Percentiles rank a stretch among this genome's conserved stretches.
Evolutionary conservation across 148 eudicot species (phyloP).

Genomic region (Nepenthes gracilis): DNA sequence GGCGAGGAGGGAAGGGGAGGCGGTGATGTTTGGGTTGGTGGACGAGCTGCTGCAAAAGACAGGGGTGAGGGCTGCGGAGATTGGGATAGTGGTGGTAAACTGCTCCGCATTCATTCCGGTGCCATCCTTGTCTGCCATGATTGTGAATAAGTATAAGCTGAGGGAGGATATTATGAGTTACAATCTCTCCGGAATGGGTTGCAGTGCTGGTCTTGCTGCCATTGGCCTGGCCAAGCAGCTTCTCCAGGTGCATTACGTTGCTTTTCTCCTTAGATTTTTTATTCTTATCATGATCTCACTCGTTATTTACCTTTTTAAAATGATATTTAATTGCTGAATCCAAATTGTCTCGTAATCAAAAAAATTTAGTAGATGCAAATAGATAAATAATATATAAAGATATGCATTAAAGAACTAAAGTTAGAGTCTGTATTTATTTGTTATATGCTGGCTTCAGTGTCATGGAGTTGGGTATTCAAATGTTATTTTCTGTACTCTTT

Average conservation of each 20-base stretch:
- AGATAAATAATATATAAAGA: too few species aligned
- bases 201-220: not conserved
- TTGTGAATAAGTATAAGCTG: constrained; percentile 11
- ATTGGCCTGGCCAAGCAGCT: not conserved
- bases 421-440: too few species aligned
- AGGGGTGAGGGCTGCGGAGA: constrained; percentile 5
- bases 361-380: too few species aligned
- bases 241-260: not conserved
- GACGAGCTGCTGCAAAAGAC: constrained; percentile 19
- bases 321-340: too few species aligned
- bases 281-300: too few species aligned
- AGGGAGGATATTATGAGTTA: not conserved
- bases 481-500: too few species aligned
- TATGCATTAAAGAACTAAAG: too few species aligned
- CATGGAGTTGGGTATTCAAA: too few species aligned
- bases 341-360: too few species aligned
- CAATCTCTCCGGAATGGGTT: not conserved
- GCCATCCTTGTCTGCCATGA: constrained; percentile 15
- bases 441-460: too few species aligned
- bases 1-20: constrained; percentile 12
- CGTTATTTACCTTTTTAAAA: too few species aligned
- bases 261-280: too few species aligned
- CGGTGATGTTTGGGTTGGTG: constrained; percentile 16
- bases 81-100: not conserved
- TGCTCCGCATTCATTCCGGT: constrained; percentile 5